phyloP scores from a whole-genome alignment of 2,329 filamentous ascomycete genomes.

The Sporothrix euskadiensis region DNA sequence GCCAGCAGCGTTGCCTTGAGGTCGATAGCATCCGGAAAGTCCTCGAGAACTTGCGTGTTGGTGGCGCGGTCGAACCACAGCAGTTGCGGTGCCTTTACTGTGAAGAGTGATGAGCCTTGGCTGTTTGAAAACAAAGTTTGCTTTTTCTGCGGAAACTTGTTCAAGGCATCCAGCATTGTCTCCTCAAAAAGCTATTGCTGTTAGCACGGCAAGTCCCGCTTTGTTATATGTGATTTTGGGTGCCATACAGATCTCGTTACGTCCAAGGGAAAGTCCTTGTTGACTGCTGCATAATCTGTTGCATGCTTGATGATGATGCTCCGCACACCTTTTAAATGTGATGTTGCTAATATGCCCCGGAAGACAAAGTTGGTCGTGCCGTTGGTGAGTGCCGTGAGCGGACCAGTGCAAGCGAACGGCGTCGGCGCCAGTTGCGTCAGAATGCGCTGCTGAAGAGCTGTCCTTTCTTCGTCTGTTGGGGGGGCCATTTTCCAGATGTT shows the following conservation, averaged over 20 bases:
- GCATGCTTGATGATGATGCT: slow-evolving; percentile 46
- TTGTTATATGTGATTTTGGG: neutral
- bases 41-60: slow-evolving; percentile 43
- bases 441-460: neutral
- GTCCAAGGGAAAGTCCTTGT: slow-evolving; percentile 42
- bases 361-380: slow-evolving; percentile 47
- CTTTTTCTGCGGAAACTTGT: neutral
- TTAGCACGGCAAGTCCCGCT: neutral
- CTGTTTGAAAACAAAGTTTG: neutral
- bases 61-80: slow-evolving; percentile 39
- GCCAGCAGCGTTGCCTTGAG: slow-evolving; percentile 40
- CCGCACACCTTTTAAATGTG: slow-evolving; percentile 32
- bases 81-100: slow-evolving; percentile 29
- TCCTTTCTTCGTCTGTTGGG: slow-evolving; percentile 9
- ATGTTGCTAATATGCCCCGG: slow-evolving; percentile 40
- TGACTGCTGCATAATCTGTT: slow-evolving; percentile 40
- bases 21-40: slow-evolving; percentile 40
- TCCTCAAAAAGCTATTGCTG: neutral
- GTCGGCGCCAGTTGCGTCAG: slow-evolving; percentile 35
- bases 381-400: slow-evolving; percentile 40
- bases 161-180: neutral
- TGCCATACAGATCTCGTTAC: slow-evolving; percentile 39
- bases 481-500: slow-evolving; percentile 15
- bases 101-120: neutral
- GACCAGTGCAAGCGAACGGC: slow-evolving; percentile 40